These are phyloP conservation scores for Schizosaccharomyces cryophilus DNA, from an alignment of 805 yeast species.

Conservation along the genomic window DNA sequence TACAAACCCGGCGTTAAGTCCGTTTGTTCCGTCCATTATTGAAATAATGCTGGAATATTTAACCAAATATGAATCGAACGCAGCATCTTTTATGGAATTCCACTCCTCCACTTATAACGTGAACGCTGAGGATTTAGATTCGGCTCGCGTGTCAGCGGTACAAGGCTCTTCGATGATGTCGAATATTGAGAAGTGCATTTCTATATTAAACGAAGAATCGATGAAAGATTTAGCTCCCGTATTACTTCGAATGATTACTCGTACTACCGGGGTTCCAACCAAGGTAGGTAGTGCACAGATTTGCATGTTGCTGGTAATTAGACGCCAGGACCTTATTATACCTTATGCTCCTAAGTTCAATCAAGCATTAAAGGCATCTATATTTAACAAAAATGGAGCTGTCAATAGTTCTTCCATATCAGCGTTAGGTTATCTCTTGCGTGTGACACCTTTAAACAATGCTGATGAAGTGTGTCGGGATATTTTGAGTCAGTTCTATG, in stretches of 20 bases:
- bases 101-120: conserved; percentile 76
- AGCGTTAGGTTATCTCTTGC: conserved; percentile 55
- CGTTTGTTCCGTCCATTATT: conserved; percentile 43
- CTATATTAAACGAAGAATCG: conserved; percentile 26
- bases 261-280: conserved; percentile 72
- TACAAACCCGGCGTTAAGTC: conserved; percentile 30
- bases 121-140: conserved; percentile 38
- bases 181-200: conserved; percentile 48
- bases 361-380: conserved; percentile 9
- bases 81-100: conserved; percentile 57
- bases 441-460: conserved; percentile 29
- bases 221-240: conserved; percentile 26
- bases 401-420: conserved; percentile 54
- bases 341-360: conserved; percentile 40
- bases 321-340: conserved; percentile 23
- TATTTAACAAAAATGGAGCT: conserved; percentile 44
- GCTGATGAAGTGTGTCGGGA: conserved; percentile 29
- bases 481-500: conserved; percentile 35
- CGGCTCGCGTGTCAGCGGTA: conserved; percentile 45
- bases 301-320: conserved; percentile 35
- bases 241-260: conserved; percentile 32
- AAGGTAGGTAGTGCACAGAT: conserved; percentile 65
- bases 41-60: conserved; percentile 45
- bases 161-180: conserved; percentile 75
- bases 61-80: conserved; percentile 81